Evolutionary conservation across 208 protist genomes (phyloP).

Genomic region (Polymyxa betae): DNA sequence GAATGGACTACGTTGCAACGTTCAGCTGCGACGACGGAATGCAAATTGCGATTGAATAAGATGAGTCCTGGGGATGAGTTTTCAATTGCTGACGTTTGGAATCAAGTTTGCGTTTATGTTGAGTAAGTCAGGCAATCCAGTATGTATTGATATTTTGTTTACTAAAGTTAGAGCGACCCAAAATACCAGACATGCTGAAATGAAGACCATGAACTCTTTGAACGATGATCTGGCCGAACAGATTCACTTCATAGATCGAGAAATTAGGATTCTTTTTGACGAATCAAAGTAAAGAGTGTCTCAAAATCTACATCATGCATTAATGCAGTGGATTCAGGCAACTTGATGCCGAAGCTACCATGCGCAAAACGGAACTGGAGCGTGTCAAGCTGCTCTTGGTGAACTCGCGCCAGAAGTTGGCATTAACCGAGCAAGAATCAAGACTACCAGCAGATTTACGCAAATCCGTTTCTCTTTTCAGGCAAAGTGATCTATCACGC

Average conservation of each 20-base stretch:
- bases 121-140: background rate
- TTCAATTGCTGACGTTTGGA: background rate
- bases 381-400: background rate
- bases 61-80: background rate
- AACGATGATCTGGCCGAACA: background rate
- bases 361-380: background rate
- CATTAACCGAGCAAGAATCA: background rate
- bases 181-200: background rate
- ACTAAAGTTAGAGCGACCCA: background rate
- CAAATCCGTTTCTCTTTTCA: background rate
- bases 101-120: background rate
- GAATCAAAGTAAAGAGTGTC: background rate
- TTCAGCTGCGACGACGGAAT: background rate
- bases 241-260: background rate
- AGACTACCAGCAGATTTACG: background rate
- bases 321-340: background rate
- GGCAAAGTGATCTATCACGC: background rate
- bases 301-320: background rate
- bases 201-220: background rate
- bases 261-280: conserved; percentile 29
- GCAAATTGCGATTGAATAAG: background rate
- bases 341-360: conserved; percentile 27
- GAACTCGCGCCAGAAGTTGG: background rate
- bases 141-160: background rate
- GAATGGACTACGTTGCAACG: background rate